Percentiles rank a stretch among this genome's conserved stretches.
Evolutionary conservation across 768 basidiomycete species (phyloP).

Genomic region (Gloeophyllum trabeum): DNA sequence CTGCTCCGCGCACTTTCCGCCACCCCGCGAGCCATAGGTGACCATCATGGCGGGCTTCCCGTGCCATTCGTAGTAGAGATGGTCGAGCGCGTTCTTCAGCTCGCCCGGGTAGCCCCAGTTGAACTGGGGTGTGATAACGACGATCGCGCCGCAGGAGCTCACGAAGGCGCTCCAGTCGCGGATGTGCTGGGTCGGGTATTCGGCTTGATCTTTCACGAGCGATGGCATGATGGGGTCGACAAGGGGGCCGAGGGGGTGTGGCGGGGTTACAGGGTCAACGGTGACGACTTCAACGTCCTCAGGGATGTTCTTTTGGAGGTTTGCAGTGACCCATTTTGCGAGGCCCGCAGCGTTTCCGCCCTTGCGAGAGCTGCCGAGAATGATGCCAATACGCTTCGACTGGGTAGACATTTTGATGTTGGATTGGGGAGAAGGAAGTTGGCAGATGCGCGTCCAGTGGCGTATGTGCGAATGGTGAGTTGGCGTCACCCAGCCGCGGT

Average conservation of each 20-base stretch:
- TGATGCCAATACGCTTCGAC: too few relatives aligned
- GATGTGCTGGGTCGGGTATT: slow-evolving; percentile 17
- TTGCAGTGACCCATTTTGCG: slow-evolving; percentile 11
- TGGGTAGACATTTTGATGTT: slow-evolving; percentile 9
- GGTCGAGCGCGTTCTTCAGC: slow-evolving; percentile 28
- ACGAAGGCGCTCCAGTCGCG: slow-evolving; percentile 20
- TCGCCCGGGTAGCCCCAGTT: slow-evolving; percentile 26
- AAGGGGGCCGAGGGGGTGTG: slow-evolving; percentile 18
- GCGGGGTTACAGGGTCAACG: slow-evolving; percentile 13
- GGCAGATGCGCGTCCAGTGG: too few relatives aligned
- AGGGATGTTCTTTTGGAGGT: slow-evolving; percentile 5
- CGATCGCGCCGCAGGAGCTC: slow-evolving; percentile 17
- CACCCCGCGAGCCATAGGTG: slow-evolving; percentile 24
- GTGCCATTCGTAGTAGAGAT: slow-evolving; percentile 26
- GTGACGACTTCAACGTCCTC: slow-evolving; percentile 10
- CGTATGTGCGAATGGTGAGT: too few relatives aligned
- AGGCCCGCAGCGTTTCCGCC: slow-evolving; percentile 14
- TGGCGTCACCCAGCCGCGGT: too few relatives aligned
- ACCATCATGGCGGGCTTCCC: slow-evolving; percentile 21
- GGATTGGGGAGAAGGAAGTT: too few relatives aligned
- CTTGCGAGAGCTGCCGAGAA: slow-evolving; percentile 14
- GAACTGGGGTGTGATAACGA: slow-evolving; percentile 28
- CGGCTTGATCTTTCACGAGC: slow-evolving; percentile 12
- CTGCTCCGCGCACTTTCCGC: slow-evolving; percentile 15
- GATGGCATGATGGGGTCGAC: slow-evolving; percentile 16